Evolutionary conservation across 768 basidiomycete species (phyloP), one percentile per base, ranked within the genome.

Genomic region (Psilocybe cyanescens): DNA sequence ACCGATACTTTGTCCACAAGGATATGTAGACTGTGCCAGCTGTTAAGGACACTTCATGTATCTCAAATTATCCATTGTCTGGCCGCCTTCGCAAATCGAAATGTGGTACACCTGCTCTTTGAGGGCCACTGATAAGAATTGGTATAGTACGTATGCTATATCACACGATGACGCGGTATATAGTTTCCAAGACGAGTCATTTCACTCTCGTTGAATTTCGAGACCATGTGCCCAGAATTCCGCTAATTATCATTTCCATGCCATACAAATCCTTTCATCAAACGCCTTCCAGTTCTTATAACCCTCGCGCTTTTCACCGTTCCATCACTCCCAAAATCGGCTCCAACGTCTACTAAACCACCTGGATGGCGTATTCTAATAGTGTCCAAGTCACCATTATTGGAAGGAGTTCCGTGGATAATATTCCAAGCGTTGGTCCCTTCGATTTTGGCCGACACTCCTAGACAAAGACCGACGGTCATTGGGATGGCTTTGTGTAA

Each of bases 231-330:
- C 41, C n/a, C 33, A 35, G 7, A n/a, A 8, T 12, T 12, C 17
- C 4, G 28, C 11, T 45, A 46, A 33, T 44, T 44, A 53, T 45
- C 39, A 24, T n/a, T 50, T 77, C 67, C 89, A 84, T 87, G 88
- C 80, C 83, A 91, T 0, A 88, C 89, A 0, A 72, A 76, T 0
- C 91, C 91, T 61, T 81, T 83, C 90, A 92, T 92, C 62, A 92
- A 71, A 65, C 86, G 76, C 60, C 88, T 79, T 1, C 90, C 91
- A 2, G 89, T 92, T 58, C 89, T 73, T 24, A 89, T 79, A 17
- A 90, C 89, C 65, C 83, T 85, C 1, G 86, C 89, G 63, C 82
- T 85, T 56, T 72, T 75, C 17, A 87, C 83, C 12, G 70, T 69
- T 9, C 87, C 86, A 63, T 79, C 71, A 16, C 54, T 60, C 3